Evolutionary conservation across 768 basidiomycete genomes (phyloP), one percentile per base, ranked within the genome.

Genomic region (Mycena venus): DNA sequence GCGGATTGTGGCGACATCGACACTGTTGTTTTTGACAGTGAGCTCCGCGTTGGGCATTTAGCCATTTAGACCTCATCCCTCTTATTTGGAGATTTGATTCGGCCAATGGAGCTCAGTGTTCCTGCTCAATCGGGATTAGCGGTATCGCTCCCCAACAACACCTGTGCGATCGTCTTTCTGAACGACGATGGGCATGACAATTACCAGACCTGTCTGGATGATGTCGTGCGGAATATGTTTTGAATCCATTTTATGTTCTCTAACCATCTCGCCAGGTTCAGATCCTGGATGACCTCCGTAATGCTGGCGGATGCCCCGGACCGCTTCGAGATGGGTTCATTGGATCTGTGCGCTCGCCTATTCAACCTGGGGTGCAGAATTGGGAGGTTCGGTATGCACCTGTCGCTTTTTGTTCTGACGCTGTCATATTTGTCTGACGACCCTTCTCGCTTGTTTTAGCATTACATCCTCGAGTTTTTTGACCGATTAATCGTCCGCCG

Each of bases 311-410:
- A 36, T 72, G 64, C 19, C 42, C 31, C 31, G 23, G 60, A 4
- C 2, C 10, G 4, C n/a, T n/a, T n/a, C 19, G 19, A 3, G 56
- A 72, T 27, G 70, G 70, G 4, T 71, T 64, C 62, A 49, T 72
- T 9, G 70, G 70, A 36, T 72, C 70, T n/a, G 44, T 59, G 12
- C 70, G 62, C 53, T 67, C 71, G 21, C 61, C 62, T 3, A n/a
- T 27, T 21, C 25, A 56, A 19, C 62, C 61, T 21, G 38, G 40
- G 0, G 49, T 34, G 10, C 62, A 32, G 51, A 58, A 71, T 21
- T 71, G 70, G 70, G 70, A 63, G 29, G 38, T 58, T 17, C 40
- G n/a, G 62, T 71, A 34, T n/a, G n/a, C n/a, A n/a, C n/a, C n/a
- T n/a, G n/a, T n/a, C n/a, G n/a, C n/a, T n/a, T n/a, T n/a, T n/a